A percentile compares a stretch with the other conserved stretches of the same genome.
These are phyloP conservation scores for Nannizzia gypsea DNA, from an alignment of 2,329 filamentous ascomycete species.

Conservation along the genomic window DNA sequence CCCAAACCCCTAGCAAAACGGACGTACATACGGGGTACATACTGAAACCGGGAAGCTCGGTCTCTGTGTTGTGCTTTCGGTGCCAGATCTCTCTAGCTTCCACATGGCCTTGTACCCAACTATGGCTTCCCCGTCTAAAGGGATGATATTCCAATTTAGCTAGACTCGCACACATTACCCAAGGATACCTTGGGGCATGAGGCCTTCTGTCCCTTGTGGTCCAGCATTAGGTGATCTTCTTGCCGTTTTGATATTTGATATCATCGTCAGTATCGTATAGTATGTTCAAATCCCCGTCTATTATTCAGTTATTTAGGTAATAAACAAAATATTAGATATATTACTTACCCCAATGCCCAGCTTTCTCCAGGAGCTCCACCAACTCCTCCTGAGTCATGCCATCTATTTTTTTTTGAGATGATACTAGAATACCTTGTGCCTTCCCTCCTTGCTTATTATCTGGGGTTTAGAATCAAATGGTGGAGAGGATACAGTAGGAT, in stretches of 20 bases:
- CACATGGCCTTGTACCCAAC: too few relatives aligned
- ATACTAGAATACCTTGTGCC: not conserved
- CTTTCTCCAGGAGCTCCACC: not conserved
- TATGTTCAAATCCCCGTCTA: not conserved
- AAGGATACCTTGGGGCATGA: too few relatives aligned
- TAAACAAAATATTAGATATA: constrained; percentile 1
- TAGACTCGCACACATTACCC: too few relatives aligned
- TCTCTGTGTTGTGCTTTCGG: too few relatives aligned
- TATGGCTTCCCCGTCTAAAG: too few relatives aligned
- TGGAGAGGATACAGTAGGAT: not conserved
- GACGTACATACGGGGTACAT: too few relatives aligned
- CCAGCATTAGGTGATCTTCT: not conserved
- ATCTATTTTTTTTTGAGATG: not conserved
- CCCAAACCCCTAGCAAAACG: too few relatives aligned
- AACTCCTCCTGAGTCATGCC: not conserved
- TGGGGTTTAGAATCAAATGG: not conserved
- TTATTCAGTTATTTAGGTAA: not conserved
- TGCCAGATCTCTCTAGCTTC: too few relatives aligned
- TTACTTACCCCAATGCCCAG: not conserved
- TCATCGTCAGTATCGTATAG: constrained; percentile 56
- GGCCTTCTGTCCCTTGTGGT: too few relatives aligned
- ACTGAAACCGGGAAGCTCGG: too few relatives aligned
- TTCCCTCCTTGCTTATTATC: not conserved
- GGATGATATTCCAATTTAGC: too few relatives aligned
- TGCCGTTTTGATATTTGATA: constrained; percentile 16